phyloP scores from a whole-genome alignment of 148 eudicot genomes.

The Limonium bicolor region DNA sequence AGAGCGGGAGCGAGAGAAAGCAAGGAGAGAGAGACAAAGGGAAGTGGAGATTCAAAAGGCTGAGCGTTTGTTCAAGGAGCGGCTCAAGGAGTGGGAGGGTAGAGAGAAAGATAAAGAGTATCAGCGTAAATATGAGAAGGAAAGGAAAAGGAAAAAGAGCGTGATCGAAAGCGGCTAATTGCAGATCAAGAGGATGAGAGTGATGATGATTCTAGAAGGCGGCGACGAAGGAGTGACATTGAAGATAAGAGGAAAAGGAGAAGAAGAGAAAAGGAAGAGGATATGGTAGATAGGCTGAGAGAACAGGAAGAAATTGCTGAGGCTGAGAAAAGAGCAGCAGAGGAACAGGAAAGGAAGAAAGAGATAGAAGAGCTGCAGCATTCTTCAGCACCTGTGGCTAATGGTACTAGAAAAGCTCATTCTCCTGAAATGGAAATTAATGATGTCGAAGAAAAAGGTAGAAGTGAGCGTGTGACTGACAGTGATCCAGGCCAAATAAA shows the following conservation, averaged over 20 bases:
- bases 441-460: conserved; percentile 25
- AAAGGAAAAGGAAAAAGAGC: conserved; percentile 71
- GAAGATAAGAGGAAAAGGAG: conserved; percentile 69
- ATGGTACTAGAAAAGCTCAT: conserved; percentile 30
- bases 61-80: conserved; percentile 61
- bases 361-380: conserved; percentile 26
- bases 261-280: conserved; percentile 79
- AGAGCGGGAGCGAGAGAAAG: conserved; percentile 89
- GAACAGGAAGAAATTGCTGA: conserved; percentile 83
- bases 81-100: conserved; percentile 82
- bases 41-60: conserved; percentile 68
- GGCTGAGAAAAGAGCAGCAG: conserved; percentile 63
- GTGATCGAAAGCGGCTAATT: conserved; percentile 51
- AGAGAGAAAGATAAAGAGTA: conserved; percentile 73
- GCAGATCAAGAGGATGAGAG: conserved; percentile 67
- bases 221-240: conserved; percentile 59
- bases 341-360: conserved; percentile 41
- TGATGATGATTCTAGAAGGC: conserved; percentile 74
- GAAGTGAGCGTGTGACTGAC: conserved; percentile 24
- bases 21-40: conserved; percentile 84
- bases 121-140: conserved; percentile 61
- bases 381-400: conserved; percentile 20
- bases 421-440: conserved; percentile 14
- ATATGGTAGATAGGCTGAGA: conserved; percentile 56
- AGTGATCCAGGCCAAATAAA: conserved; percentile 19